These are phyloP conservation scores for Penicillium sp. DNA, from an alignment of 2,329 filamentous ascomycete genomes.

Conservation along the genomic window DNA sequence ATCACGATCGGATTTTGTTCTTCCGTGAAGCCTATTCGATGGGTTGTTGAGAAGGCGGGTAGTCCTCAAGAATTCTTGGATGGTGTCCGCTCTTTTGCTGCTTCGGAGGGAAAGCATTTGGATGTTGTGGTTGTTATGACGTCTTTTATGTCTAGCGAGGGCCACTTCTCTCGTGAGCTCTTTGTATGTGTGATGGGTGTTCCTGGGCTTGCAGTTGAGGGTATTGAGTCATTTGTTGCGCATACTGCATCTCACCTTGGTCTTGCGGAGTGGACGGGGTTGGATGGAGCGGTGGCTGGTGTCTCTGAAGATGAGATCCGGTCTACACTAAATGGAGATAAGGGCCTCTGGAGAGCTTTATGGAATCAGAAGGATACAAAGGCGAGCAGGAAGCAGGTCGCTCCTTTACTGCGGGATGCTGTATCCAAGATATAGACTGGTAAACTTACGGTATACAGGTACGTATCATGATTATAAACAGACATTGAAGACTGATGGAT, in stretches of 20 bases:
- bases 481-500: neutral
- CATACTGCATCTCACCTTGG: constrained; percentile 46
- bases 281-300: constrained; percentile 26
- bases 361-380: constrained; percentile 59
- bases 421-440: constrained; percentile 27
- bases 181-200: constrained; percentile 50
- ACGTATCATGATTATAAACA: neutral
- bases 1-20: constrained; percentile 58
- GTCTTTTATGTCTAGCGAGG: constrained; percentile 47
- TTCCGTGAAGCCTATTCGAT: constrained; percentile 57
- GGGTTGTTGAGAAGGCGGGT: constrained; percentile 52
- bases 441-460: neutral
- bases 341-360: constrained; percentile 45
- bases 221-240: constrained; percentile 48
- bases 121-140: constrained; percentile 62
- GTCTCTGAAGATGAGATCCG: constrained; percentile 17
- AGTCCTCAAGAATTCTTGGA: constrained; percentile 37
- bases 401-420: constrained; percentile 56
- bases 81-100: constrained; percentile 47
- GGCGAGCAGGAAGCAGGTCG: constrained; percentile 64
- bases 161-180: constrained; percentile 53
- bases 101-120: constrained; percentile 44
- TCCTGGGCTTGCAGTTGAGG: constrained; percentile 31
- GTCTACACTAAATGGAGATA: constrained; percentile 13
- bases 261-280: constrained; percentile 33